Conservation (phyloP, 371 early-diverging fungal species). For the Gilbertella persicaria region DNA sequence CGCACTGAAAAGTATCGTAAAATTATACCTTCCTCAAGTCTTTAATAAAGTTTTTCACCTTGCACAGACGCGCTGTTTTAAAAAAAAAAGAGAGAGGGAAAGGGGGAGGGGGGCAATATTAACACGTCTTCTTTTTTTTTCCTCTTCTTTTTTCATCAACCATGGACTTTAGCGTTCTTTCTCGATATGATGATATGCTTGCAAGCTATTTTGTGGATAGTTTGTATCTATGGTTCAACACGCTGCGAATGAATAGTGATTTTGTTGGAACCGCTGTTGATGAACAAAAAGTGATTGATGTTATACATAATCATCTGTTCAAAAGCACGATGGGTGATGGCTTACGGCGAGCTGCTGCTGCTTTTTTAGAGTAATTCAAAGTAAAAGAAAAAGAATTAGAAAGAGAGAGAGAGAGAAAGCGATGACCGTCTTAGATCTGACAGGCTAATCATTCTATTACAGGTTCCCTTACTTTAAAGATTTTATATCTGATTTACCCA, state of each 20-base stretch:
- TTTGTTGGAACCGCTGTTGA: constrained; percentile 7
- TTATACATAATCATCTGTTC: constrained; percentile 40
- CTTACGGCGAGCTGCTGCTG: constrained; percentile 48
- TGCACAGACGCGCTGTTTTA: too few species aligned
- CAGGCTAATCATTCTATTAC: background rate
- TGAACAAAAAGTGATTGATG: constrained; percentile 24
- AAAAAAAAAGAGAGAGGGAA: too few species aligned
- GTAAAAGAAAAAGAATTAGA: background rate
- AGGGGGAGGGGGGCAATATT: too few species aligned
- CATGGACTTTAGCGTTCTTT: constrained; percentile 44
- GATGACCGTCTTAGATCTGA: background rate
- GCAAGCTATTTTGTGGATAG: constrained; percentile 60
- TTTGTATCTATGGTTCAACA: constrained; percentile 60
- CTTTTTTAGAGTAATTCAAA: constrained; percentile 45
- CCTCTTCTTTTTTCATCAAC: background rate
- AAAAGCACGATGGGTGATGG: constrained; percentile 3
- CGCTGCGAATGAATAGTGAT: constrained; percentile 48
- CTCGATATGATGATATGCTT: constrained; percentile 66
- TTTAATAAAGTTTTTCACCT: too few species aligned
- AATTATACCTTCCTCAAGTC: too few species aligned
- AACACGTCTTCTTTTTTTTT: too few species aligned
- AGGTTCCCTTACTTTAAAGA: constrained; percentile 32
- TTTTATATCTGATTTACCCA: constrained; percentile 14
- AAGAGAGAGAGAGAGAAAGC: background rate
- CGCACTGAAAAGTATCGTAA: too few species aligned